Evolutionary conservation across 1,139 yeast species (phyloP).

Genomic region (Suhomyces terraborum): DNA sequence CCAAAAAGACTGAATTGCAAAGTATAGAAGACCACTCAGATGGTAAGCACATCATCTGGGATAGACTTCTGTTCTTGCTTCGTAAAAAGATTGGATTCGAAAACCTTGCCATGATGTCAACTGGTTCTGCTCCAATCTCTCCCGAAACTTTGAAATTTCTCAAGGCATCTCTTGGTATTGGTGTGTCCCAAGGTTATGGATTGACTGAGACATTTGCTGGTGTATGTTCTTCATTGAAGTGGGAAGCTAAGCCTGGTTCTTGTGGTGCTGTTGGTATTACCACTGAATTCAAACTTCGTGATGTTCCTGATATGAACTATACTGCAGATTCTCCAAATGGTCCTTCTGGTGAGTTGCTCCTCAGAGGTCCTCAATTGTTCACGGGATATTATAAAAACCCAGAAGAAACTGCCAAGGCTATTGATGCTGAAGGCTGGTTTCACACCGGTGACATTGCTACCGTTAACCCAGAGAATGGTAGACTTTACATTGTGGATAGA

Average conservation of each 20-base stretch:
- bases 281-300: conserved; percentile 39
- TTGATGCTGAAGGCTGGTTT: conserved; percentile 54
- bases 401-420: conserved; percentile 37
- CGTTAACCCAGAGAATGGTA: conserved; percentile 42
- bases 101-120: conserved; percentile 28
- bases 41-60: conserved; percentile 36
- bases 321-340: conserved; percentile 33
- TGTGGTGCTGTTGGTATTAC: conserved; percentile 42
- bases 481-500: conserved; percentile 66
- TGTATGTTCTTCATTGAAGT: conserved; percentile 31
- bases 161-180: conserved; percentile 42
- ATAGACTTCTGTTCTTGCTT: conserved; percentile 28
- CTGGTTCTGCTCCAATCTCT: conserved; percentile 50
- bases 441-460: conserved; percentile 74
- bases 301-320: conserved; percentile 44
- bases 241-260: conserved; percentile 42
- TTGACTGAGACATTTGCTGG: conserved; percentile 52
- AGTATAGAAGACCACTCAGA: conserved; percentile 29
- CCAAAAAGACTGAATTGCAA: conserved; percentile 36
- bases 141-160: conserved; percentile 44
- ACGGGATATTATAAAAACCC: conserved; percentile 39
- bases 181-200: conserved; percentile 49
- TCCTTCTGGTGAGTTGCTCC: conserved; percentile 44
- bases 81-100: conserved; percentile 42
- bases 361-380: conserved; percentile 45